Evolutionary conservation across 2,329 filamentous ascomycete genomes (phyloP).

Genomic region (Clonostachys solani): DNA sequence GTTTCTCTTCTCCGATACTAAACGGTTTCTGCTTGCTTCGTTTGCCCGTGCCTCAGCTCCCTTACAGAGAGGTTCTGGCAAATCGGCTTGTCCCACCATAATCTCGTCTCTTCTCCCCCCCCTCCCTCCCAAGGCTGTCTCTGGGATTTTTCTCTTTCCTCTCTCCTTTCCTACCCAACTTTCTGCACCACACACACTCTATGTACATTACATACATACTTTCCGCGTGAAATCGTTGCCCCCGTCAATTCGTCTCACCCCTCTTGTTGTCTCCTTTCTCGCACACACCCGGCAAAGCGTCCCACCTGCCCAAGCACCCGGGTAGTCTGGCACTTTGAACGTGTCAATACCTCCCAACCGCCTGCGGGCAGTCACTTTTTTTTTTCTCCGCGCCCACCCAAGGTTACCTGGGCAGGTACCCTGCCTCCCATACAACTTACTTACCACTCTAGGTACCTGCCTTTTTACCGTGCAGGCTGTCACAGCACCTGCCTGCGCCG

Average conservation of each 20-base stretch:
- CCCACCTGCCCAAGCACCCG: neutral
- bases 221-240: neutral
- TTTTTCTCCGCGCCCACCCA: neutral
- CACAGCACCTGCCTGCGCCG: no score
- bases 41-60: no score
- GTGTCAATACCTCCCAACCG: neutral
- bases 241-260: neutral
- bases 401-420: neutral
- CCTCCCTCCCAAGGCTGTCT: neutral
- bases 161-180: conserved; percentile 7
- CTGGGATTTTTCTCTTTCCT: conserved; percentile 11
- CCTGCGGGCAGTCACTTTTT: neutral
- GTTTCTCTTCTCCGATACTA: no score
- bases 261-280: conserved; percentile 8
- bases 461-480: no score
- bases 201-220: conserved; percentile 2
- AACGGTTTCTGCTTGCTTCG: no score
- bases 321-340: no score
- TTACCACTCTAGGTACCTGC: neutral
- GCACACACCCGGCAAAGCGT: conserved; percentile 13
- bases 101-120: conserved; percentile 2
- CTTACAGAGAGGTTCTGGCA: neutral
- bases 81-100: neutral
- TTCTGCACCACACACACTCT: conserved; percentile 1
- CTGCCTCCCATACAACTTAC: neutral